Conservation (phyloP, 2,329 filamentous ascomycete species). For the Zymoseptoria crescenta region DNA sequence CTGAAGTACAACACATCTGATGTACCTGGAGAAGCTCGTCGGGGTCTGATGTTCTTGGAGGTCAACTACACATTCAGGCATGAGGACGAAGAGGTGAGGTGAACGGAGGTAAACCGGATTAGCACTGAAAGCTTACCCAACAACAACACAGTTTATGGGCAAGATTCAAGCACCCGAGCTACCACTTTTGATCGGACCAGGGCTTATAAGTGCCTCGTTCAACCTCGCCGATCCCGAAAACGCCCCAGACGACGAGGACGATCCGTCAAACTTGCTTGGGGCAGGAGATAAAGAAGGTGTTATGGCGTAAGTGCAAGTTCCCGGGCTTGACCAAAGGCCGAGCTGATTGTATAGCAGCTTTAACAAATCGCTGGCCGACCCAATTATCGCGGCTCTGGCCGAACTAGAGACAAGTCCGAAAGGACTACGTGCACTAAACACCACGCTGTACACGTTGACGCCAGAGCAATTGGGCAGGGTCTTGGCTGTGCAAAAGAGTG, state of each 20-base stretch:
- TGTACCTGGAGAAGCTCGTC: conserved; percentile 20
- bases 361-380: conserved; percentile 25
- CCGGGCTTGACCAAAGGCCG: neutral
- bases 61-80: conserved; percentile 42
- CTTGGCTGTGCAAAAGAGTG: conserved; percentile 29
- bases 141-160: conserved; percentile 26
- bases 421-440: conserved; percentile 32
- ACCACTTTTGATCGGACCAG: conserved; percentile 30
- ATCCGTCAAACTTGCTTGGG: conserved; percentile 24
- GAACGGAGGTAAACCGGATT: neutral
- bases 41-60: conserved; percentile 38
- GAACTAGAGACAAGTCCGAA: conserved; percentile 28
- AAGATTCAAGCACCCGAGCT: conserved; percentile 34
- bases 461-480: conserved; percentile 29
- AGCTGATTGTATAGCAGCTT: conserved; percentile 13
- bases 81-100: conserved; percentile 30
- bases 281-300: conserved; percentile 28
- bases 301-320: conserved; percentile 21
- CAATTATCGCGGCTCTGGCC: conserved; percentile 29
- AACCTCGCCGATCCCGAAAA: conserved; percentile 32
- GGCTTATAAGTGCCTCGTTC: conserved; percentile 33
- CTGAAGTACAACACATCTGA: conserved; percentile 27
- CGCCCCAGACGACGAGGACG: conserved; percentile 27
- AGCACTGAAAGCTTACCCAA: neutral
- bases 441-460: conserved; percentile 36